Evolutionary conservation across 1,284 basidiomycete genomes (phyloP).

Genomic region (Coniferiporia weirii): DNA sequence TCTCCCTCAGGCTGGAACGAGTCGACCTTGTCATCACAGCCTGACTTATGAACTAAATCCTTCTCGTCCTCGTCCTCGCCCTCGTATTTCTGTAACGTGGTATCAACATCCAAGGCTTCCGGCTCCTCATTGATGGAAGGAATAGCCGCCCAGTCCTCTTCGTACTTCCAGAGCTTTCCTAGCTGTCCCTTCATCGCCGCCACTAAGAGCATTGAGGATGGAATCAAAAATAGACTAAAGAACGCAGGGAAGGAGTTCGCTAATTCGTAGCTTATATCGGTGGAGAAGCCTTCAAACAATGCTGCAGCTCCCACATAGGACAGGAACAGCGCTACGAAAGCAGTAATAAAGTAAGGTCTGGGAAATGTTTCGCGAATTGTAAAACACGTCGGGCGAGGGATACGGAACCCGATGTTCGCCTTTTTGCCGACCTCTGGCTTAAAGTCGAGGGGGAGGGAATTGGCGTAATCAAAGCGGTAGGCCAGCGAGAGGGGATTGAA

Average conservation of each 20-base stretch:
- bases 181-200: conserved; percentile 35
- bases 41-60: background rate
- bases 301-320: background rate
- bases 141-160: conserved; percentile 89
- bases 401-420: background rate
- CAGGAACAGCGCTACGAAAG: background rate
- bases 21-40: too few relatives aligned
- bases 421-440: background rate
- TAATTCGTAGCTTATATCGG: background rate
- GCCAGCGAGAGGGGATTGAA: background rate
- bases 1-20: too few relatives aligned
- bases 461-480: background rate
- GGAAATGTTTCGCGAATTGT: background rate
- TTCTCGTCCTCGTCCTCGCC: too few relatives aligned
- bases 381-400: background rate
- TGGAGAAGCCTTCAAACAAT: background rate
- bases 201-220: background rate
- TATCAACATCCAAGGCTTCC: background rate
- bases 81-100: background rate
- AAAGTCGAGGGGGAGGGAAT: background rate
- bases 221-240: background rate
- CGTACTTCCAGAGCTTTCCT: conserved; percentile 90
- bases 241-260: background rate
- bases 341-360: background rate
- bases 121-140: conserved; percentile 90